Conservation (phyloP, 2,329 filamentous ascomycete species). For the Xylaria polymorpha region DNA sequence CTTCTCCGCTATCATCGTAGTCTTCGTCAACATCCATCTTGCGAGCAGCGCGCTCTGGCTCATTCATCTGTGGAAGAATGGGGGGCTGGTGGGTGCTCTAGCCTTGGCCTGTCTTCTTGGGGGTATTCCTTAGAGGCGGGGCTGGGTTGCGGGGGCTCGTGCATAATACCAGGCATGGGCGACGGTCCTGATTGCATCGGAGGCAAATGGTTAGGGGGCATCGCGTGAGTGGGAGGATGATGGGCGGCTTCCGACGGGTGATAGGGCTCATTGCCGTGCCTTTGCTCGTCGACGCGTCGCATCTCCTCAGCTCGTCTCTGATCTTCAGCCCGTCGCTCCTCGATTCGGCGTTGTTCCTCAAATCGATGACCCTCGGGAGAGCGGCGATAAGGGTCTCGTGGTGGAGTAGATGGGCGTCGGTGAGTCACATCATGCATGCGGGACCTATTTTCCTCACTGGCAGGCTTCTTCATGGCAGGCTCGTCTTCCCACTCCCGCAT, state of each 20-base stretch:
- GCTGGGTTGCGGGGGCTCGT: constrained; percentile 62
- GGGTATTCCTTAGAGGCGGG: constrained; percentile 64
- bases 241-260: constrained; percentile 94
- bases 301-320: constrained; percentile 70
- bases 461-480: constrained; percentile 80
- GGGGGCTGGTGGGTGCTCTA: constrained; percentile 60
- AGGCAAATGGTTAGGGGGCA: constrained; percentile 67
- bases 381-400: constrained; percentile 76
- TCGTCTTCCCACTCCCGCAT: constrained; percentile 95
- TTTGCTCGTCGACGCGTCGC: constrained; percentile 65
- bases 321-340: constrained; percentile 64
- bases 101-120: constrained; percentile 66
- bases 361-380: constrained; percentile 77
- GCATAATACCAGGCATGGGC: constrained; percentile 64
- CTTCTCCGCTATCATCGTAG: constrained; percentile 94
- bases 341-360: constrained; percentile 71
- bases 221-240: constrained; percentile 74
- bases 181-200: constrained; percentile 72
- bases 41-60: constrained; percentile 84
- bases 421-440: constrained; percentile 86
- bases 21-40: constrained; percentile 99
- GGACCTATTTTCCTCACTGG: constrained; percentile 87
- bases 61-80: constrained; percentile 66
- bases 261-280: constrained; percentile 78
- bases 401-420: constrained; percentile 81